Conservation (phyloP, 225 moss, liverwort and hornwort species). For the Bryum argenteum region DNA sequence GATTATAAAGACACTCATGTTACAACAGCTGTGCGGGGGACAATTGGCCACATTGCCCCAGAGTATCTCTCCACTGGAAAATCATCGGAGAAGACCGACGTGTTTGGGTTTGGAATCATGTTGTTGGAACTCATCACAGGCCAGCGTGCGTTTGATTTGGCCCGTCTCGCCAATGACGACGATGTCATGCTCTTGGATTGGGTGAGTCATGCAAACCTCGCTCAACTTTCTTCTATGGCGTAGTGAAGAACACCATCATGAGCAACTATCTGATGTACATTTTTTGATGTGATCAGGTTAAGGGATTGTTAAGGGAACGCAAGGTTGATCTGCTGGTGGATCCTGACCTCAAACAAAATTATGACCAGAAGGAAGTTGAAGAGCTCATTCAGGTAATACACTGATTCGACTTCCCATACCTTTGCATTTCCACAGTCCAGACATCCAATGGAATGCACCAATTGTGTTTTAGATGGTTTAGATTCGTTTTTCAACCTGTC, state of each 20-base stretch:
- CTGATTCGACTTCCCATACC: not conserved
- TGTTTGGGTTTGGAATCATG: constrained; percentile 96
- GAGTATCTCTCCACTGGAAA: constrained; percentile 98
- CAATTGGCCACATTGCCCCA: constrained; percentile 93
- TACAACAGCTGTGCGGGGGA: constrained; percentile 94
- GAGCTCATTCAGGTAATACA: constrained; percentile 82
- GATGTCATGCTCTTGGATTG: constrained; percentile 98
- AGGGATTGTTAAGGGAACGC: constrained; percentile 76
- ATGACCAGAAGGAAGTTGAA: constrained; percentile 79
- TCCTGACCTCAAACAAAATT: constrained; percentile 76
- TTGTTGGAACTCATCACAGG: constrained; percentile 94
- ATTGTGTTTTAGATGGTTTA: not conserved
- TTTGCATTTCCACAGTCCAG: constrained; percentile 5
- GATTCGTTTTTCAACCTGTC: not conserved
- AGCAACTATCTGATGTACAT: constrained; percentile 22
- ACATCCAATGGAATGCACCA: too few relatives aligned
- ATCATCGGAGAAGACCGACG: constrained; percentile 94
- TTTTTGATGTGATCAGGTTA: constrained; percentile 62
- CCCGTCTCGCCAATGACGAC: constrained; percentile 91
- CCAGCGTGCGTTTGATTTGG: constrained; percentile 93
- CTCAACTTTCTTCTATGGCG: not conserved
- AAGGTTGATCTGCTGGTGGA: constrained; percentile 89
- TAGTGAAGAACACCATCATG: constrained; percentile 19
- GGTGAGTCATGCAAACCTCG: constrained; percentile 48
- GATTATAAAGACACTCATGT: constrained; percentile 98